Percentiles rank a stretch among this genome's conserved stretches.
phyloP scores from a whole-genome alignment of 1,284 basidiomycete species.

The Malassezia dermatis region DNA sequence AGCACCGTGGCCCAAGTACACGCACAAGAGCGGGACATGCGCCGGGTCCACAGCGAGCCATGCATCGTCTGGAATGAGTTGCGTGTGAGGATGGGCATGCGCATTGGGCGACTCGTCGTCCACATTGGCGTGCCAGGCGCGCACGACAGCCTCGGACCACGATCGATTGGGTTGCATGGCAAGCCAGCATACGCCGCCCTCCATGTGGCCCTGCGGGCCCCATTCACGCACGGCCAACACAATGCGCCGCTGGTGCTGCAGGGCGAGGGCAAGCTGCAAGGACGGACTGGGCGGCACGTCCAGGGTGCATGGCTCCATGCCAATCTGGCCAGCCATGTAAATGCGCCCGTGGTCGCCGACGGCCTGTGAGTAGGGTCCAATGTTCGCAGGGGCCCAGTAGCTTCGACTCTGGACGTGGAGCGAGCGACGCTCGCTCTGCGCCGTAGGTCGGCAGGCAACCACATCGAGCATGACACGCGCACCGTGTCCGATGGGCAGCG shows the following conservation, averaged over 20 bases:
- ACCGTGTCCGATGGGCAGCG: constrained; percentile 50
- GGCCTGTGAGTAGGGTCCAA: constrained; percentile 94
- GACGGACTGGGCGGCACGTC: constrained; percentile 56
- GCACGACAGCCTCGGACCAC: constrained; percentile 9
- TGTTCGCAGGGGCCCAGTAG: constrained; percentile 98
- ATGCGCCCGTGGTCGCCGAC: constrained; percentile 63
- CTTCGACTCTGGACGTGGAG: constrained; percentile 89
- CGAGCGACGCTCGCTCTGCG: constrained; percentile 49
- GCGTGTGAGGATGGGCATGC: constrained; percentile 4
- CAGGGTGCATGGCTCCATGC: constrained; percentile 67
- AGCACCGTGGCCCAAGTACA: constrained; percentile 15
- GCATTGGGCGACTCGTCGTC: not conserved
- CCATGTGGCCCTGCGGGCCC: constrained; percentile 24
- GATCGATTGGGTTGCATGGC: constrained; percentile 9
- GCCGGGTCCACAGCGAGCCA: constrained; percentile 6
- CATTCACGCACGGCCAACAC: constrained; percentile 41
- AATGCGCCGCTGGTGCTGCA: constrained; percentile 71
- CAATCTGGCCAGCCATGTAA: constrained; percentile 90
- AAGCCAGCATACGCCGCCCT: constrained; percentile 46
- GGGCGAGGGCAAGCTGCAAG: constrained; percentile 61
- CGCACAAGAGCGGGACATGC: constrained; percentile 24
- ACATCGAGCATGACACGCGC: constrained; percentile 1
- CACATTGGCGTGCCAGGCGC: constrained; percentile 6
- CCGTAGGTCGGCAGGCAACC: constrained; percentile 1
- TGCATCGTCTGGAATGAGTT: not conserved